Evolutionary conservation across 352 stramenopile genomes (phyloP), one percentile per base, ranked within the genome.

Genomic region (Pythium chondricola): DNA sequence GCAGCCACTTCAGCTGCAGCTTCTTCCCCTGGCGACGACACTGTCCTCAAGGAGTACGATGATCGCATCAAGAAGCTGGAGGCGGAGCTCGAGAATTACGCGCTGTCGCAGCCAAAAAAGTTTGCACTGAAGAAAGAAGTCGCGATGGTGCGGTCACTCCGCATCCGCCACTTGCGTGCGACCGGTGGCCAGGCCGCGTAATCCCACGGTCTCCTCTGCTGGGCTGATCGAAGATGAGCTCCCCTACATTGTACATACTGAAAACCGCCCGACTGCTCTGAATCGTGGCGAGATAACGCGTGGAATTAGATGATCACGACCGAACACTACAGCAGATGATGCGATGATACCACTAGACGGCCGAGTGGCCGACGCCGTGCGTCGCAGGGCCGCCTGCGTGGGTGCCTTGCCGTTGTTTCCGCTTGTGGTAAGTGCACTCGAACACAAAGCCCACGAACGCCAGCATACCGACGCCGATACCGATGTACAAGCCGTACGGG

Each of bases 101-200:
- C 71, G n/a, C 48, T 89, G n/a, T 75, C 70, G 7, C 69, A 75
- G 26, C 66, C 80, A 7, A 89, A 86, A 47, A 65, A 64, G 7
- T 86, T 78, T 64, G 74, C 75, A 1, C 21, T 92, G 20, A 92
- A 92, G 63, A 92, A 92, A 33, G 75, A 92, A 16, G 55, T 92
- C 35, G 77, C 77, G 17, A 88, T 83, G 69, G 70, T 78, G 27
- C 76, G 76, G 14, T 88, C 76, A 14, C 58, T 71, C 13, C 74
- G 72, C 40, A 86, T 86, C 53, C 76, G 76, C 24, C 68, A 85
- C 32, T 47, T 88, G 32, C 76, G 76, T 17, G n/a, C n/a, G n/a
- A n/a, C 48, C 8, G 45, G 43, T 16, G 30, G 24, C 9, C 45
- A 52, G 13, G 46, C 53, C 22, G 24, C 41, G 50, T 54, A 46